phyloP scores from a whole-genome alignment of 331 rosid species.

The Quercus lobata region DNA sequence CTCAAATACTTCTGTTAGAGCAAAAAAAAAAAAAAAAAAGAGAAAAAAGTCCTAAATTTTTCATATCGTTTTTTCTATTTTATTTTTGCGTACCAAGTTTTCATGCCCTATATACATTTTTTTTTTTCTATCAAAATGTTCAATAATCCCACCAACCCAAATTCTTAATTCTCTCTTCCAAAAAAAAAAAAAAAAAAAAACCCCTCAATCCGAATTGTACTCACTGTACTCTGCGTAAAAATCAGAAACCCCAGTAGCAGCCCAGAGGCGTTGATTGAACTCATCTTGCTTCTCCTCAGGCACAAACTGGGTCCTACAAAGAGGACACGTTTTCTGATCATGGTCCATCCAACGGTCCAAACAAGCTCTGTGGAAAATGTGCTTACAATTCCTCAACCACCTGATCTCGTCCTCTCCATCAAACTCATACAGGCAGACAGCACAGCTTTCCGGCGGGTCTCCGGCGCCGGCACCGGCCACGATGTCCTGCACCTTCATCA shows the following conservation, averaged over 20 bases:
- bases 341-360: constrained; percentile 98
- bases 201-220: constrained; percentile 36
- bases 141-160: not conserved
- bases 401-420: constrained; percentile 76
- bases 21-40: not conserved
- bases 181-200: not conserved
- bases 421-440: constrained; percentile 78
- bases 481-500: constrained; percentile 38
- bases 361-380: constrained; percentile 80
- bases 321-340: constrained; percentile 87
- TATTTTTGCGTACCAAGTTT: not conserved
- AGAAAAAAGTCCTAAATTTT: not conserved
- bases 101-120: constrained; percentile 20
- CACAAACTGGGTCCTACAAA: constrained; percentile 72
- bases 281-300: constrained; percentile 67
- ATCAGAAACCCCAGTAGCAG: constrained; percentile 60
- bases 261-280: constrained; percentile 81
- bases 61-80: not conserved
- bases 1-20: not conserved
- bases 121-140: not conserved
- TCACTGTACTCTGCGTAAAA: constrained; percentile 46
- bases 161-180: not conserved
- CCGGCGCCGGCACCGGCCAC: not conserved
- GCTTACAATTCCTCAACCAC: constrained; percentile 73
- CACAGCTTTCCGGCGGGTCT: constrained; percentile 51